These are phyloP conservation scores for Pichia californica DNA, from an alignment of 805 yeast species.

Conservation along the genomic window DNA sequence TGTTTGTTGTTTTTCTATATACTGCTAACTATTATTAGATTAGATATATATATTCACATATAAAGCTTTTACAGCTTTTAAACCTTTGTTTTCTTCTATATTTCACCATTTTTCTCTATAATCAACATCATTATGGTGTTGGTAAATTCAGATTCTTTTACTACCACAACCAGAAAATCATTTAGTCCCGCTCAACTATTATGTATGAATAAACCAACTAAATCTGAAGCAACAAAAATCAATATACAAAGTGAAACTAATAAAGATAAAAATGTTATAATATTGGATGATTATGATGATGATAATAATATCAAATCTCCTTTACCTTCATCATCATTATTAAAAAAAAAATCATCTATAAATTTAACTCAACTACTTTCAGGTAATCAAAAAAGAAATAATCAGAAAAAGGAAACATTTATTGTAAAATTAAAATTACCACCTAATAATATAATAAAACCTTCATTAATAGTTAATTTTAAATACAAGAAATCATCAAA, in stretches of 20 bases:
- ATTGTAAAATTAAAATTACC: not conserved
- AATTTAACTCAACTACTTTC: conserved; percentile 1
- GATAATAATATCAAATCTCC: not conserved
- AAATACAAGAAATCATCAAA: too few relatives aligned
- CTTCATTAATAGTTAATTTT: too few relatives aligned
- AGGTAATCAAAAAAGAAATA: too few relatives aligned
- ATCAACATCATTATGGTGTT: not conserved
- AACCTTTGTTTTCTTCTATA: not conserved
- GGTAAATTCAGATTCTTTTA: not conserved
- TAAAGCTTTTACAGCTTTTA: too few relatives aligned
- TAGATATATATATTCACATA: too few relatives aligned
- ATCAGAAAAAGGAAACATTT: not conserved
- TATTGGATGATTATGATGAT: not conserved
- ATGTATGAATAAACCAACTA: too few relatives aligned
- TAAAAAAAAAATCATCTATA: not conserved
- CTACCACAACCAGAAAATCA: not conserved
- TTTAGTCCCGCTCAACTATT: not conserved
- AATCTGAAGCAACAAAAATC: too few relatives aligned
- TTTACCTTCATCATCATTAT: not conserved
- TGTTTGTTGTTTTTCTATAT: too few relatives aligned
- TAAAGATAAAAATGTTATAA: too few relatives aligned
- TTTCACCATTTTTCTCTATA: not conserved
- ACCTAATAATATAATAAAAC: not conserved
- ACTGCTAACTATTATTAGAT: too few relatives aligned
- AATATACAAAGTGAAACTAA: too few relatives aligned